A percentile compares a stretch with the other conserved stretches of the same genome.
Conservation (phyloP, 257 asterid species). For the Fraxinus cuspidata region DNA sequence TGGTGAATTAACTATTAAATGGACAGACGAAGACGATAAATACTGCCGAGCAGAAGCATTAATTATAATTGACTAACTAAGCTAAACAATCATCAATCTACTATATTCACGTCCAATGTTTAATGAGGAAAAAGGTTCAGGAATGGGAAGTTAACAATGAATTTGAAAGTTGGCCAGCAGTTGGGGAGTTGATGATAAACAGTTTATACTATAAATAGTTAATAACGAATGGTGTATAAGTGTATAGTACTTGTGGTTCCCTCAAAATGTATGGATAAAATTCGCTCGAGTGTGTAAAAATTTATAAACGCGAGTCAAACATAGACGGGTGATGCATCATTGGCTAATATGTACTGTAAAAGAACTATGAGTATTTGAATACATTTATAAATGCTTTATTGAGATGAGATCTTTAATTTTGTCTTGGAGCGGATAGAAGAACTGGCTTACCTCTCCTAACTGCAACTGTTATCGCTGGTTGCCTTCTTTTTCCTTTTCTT, state of each 20-base stretch:
- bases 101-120: background rate
- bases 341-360: background rate
- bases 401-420: background rate
- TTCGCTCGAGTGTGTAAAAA: no score
- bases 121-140: background rate
- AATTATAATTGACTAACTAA: background rate
- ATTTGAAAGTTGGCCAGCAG: background rate
- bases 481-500: background rate
- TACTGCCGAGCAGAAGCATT: background rate
- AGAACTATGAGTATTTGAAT: background rate
- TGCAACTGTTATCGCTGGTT: no score
- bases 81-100: background rate
- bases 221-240: no score
- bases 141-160: background rate
- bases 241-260: no score
- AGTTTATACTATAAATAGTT: no score
- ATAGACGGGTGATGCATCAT: background rate
- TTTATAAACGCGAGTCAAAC: no score
- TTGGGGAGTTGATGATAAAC: no score
- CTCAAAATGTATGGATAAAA: no score
- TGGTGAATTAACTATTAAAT: background rate
- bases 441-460: no score
- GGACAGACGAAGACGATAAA: background rate
- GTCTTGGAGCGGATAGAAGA: no score
- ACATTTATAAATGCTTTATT: background rate